phyloP scores from a whole-genome alignment of 2,329 filamentous ascomycete genomes.

The Cordyceps fumosorosea region DNA sequence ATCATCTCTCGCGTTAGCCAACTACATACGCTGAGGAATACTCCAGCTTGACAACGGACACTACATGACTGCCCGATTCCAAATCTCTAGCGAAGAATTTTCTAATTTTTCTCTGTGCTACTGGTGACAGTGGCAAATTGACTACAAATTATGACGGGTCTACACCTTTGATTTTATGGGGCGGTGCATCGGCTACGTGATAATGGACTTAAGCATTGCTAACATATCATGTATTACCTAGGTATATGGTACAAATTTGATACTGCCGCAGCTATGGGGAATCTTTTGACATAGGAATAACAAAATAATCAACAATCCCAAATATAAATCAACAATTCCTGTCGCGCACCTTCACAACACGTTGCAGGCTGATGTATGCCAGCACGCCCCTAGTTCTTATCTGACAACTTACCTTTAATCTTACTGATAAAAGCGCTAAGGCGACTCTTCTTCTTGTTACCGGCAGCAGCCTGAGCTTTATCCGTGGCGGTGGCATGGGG shows the following conservation, averaged over 20 bases:
- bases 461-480: not conserved
- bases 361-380: not conserved
- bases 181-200: not conserved
- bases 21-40: not conserved
- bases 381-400: constrained; percentile 21
- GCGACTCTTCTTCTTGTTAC: constrained; percentile 48
- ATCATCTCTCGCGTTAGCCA: not conserved
- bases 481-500: constrained; percentile 13
- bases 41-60: no score
- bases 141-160: not conserved
- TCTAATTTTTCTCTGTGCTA: not conserved
- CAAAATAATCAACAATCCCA: constrained; percentile 30
- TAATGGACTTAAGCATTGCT: not conserved
- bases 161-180: not conserved
- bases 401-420: constrained; percentile 41
- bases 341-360: not conserved
- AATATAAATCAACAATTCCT: constrained; percentile 11
- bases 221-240: constrained; percentile 28
- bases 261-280: constrained; percentile 21
- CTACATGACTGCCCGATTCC: not conserved
- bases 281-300: constrained; percentile 31
- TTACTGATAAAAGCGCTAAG: constrained; percentile 57
- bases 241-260: constrained; percentile 26
- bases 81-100: not conserved
- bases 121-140: not conserved